These are phyloP conservation scores for Dillenia turbinata DNA, from an alignment of 164 flowering plant species.

Conservation along the genomic window DNA sequence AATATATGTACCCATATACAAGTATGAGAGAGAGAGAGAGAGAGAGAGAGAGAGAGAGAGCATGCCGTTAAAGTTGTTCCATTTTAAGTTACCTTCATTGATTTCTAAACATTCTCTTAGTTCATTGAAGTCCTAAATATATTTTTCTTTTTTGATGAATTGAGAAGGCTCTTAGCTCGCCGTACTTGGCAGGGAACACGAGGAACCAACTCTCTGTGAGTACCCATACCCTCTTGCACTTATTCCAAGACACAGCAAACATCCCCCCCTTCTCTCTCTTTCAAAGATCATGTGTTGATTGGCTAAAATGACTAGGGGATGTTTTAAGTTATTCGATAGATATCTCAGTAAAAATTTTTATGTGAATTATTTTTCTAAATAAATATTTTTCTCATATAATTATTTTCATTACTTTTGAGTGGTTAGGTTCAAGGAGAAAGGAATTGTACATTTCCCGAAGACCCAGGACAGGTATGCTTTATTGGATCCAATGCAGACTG, in stretches of 20 bases:
- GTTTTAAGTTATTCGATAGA: not conserved
- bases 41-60: conserved; percentile 13
- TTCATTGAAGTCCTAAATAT: not conserved
- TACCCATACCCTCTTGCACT: conserved; percentile 11
- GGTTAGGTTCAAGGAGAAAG: conserved; percentile 65
- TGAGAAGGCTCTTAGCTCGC: conserved; percentile 80
- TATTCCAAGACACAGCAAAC: not conserved
- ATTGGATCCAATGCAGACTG: conserved; percentile 47
- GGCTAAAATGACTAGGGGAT: conserved; percentile 7
- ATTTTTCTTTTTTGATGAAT: conserved; percentile 12
- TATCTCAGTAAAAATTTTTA: no score
- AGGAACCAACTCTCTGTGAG: conserved; percentile 59
- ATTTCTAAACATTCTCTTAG: not conserved
- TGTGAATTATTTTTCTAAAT: no score
- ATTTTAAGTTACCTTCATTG: conserved; percentile 2
- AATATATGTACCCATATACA: conserved; percentile 10
- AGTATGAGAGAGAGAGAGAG: no score
- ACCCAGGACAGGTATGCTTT: conserved; percentile 90
- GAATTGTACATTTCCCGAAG: conserved; percentile 74
- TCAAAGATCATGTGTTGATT: conserved; percentile 1
- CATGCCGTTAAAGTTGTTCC: conserved; percentile 36
- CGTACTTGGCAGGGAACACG: conserved; percentile 69
- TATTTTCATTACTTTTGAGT: not conserved
- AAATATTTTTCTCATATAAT: no score
- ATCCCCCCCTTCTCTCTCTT: conserved; percentile 9